phyloP scores from a whole-genome alignment of 805 yeast species.

The Candida arabinofermentans region DNA sequence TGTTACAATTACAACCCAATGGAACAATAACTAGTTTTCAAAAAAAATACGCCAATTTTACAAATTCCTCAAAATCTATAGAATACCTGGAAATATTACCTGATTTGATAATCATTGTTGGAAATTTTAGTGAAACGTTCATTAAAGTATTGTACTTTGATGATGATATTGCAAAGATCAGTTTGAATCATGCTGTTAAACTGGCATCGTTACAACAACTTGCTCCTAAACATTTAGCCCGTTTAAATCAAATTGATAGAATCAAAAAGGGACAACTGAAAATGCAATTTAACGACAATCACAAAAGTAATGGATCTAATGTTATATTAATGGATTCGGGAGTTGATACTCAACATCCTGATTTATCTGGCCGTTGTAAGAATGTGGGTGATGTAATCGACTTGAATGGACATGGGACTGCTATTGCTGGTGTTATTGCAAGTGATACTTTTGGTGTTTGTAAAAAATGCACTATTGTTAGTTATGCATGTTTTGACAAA shows the following conservation, averaged over 20 bases:
- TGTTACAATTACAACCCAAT: background rate
- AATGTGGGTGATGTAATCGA: constrained; percentile 26
- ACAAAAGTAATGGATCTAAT: constrained; percentile 32
- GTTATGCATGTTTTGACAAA: constrained; percentile 39
- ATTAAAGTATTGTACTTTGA: constrained; percentile 33
- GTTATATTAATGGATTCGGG: constrained; percentile 33
- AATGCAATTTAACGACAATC: constrained; percentile 40
- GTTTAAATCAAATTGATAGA: constrained; percentile 34
- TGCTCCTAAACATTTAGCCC: constrained; percentile 41
- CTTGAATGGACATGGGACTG: constrained; percentile 53
- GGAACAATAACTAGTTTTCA: background rate
- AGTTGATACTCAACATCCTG: constrained; percentile 35
- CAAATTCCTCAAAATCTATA: background rate
- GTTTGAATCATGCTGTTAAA: constrained; percentile 33
- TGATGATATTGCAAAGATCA: constrained; percentile 32
- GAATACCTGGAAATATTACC: background rate
- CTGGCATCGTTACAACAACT: constrained; percentile 36
- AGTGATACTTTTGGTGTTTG: constrained; percentile 51
- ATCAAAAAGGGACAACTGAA: constrained; percentile 24
- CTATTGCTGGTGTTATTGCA: constrained; percentile 52
- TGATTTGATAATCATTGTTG: background rate
- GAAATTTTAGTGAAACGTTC: constrained; percentile 31
- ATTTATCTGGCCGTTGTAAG: constrained; percentile 38
- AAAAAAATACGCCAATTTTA: background rate
- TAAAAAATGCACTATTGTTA: constrained; percentile 40